Evolutionary conservation across 495 filamentous ascomycete genomes (phyloP).

Genomic region (Lichenothelia convexa): DNA sequence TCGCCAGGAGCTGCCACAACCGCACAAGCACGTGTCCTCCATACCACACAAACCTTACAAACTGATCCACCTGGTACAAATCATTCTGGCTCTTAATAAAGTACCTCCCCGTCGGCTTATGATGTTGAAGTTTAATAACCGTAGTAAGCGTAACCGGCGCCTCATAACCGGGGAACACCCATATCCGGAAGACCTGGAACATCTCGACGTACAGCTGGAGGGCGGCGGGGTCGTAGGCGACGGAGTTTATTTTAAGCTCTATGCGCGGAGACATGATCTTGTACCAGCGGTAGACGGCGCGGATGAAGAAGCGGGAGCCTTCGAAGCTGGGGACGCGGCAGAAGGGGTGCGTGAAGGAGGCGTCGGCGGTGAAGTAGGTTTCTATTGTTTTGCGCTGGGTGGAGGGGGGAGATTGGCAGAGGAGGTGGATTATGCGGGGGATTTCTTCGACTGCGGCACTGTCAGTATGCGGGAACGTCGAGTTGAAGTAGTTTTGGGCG

Average conservation of each 20-base stretch:
- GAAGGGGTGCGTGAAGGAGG: slow-evolving; percentile 65
- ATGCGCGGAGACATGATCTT: slow-evolving; percentile 66
- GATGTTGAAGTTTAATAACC: slow-evolving; percentile 40
- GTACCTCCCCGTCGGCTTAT: slow-evolving; percentile 27
- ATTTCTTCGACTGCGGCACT: slow-evolving; percentile 31
- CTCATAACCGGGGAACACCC: slow-evolving; percentile 55
- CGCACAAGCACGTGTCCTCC: slow-evolving; percentile 28
- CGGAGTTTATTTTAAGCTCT: slow-evolving; percentile 44
- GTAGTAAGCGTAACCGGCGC: slow-evolving; percentile 52
- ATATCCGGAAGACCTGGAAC: slow-evolving; percentile 55
- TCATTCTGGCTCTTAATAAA: slow-evolving; percentile 63
- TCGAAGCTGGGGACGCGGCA: slow-evolving; percentile 48
- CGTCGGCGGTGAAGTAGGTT: slow-evolving; percentile 47
- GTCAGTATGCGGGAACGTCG: not conserved
- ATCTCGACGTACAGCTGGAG: slow-evolving; percentile 51
- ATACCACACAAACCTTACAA: slow-evolving; percentile 44
- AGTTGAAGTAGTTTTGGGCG: not conserved
- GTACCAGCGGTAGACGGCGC: slow-evolving; percentile 68
- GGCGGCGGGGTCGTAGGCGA: slow-evolving; percentile 48
- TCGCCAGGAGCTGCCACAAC: slow-evolving; percentile 41
- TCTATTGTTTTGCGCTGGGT: slow-evolving; percentile 45
- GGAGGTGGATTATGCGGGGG: slow-evolving; percentile 38
- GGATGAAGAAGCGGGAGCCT: slow-evolving; percentile 40
- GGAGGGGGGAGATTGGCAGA: slow-evolving; percentile 45
- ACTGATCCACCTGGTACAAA: slow-evolving; percentile 63